A percentile compares a stretch with the other conserved stretches of the same genome.
Evolutionary conservation across 2,329 filamentous ascomycete species (phyloP).

Genomic region (Aspergillus sp.): DNA sequence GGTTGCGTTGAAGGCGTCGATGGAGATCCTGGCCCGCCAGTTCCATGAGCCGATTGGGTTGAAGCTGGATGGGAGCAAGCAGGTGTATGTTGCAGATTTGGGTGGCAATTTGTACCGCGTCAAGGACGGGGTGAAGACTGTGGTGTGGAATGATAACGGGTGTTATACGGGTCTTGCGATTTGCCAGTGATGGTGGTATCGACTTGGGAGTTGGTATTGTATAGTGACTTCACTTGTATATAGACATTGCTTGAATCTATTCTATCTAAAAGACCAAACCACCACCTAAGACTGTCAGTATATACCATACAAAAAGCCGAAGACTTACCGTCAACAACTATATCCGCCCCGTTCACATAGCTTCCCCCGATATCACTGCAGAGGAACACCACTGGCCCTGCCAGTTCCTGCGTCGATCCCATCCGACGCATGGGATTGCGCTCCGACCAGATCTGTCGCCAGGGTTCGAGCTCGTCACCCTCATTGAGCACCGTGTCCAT

Average conservation of each 20-base stretch:
- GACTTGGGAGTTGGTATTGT: neutral
- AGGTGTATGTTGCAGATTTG: constrained; percentile 23
- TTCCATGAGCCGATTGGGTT: constrained; percentile 28
- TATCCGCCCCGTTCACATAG: constrained; percentile 68
- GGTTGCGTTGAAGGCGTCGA: neutral
- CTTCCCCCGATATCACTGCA: constrained; percentile 57
- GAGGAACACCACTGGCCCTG: constrained; percentile 60
- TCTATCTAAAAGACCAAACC: constrained; percentile 2
- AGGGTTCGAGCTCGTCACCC: constrained; percentile 55
- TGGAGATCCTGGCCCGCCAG: constrained; percentile 18
- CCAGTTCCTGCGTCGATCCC: constrained; percentile 61
- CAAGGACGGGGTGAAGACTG: constrained; percentile 17
- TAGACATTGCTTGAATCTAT: neutral
- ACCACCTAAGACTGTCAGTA: neutral
- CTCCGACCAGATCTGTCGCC: constrained; percentile 54
- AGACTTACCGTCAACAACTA: constrained; percentile 58
- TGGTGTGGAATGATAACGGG: constrained; percentile 16
- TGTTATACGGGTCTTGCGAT: constrained; percentile 18
- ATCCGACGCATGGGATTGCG: constrained; percentile 64
- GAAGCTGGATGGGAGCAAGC: constrained; percentile 17
- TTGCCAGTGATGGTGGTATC: neutral
- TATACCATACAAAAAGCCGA: neutral
- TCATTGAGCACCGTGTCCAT: constrained; percentile 74
- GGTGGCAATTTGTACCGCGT: constrained; percentile 24
- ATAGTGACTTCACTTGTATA: neutral